Percentiles rank a stretch among this genome's conserved stretches.
phyloP scores from a whole-genome alignment of 495 filamentous ascomycete genomes.

The Penicillium goetzii region DNA sequence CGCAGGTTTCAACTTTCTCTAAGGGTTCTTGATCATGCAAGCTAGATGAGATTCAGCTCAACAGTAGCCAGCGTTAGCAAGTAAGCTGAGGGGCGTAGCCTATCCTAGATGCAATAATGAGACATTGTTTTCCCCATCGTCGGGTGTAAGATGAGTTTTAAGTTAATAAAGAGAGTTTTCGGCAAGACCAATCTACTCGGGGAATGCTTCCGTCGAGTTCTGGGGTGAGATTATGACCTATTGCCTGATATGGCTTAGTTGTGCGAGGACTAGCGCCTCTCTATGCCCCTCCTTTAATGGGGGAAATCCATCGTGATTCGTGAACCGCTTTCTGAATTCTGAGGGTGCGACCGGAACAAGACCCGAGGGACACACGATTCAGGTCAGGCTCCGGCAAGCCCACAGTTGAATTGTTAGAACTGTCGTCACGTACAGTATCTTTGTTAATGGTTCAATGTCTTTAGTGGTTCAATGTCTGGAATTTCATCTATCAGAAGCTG shows the following conservation, averaged over 20 bases:
- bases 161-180: neutral
- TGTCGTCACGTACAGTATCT: neutral
- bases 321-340: neutral
- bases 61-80: neutral
- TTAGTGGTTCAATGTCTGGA: too few relatives aligned
- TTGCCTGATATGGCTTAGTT: neutral
- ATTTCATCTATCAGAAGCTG: neutral
- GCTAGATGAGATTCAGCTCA: too few relatives aligned
- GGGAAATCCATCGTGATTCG: neutral
- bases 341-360: neutral
- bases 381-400: neutral
- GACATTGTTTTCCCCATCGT: neutral
- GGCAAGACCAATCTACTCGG: neutral
- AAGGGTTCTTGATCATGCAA: too few relatives aligned
- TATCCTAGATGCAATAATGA: too few relatives aligned
- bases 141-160: neutral
- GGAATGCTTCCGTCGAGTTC: constrained; percentile 2
- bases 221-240: neutral
- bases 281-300: neutral
- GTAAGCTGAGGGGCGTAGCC: neutral
- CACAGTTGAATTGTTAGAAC: neutral
- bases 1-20: too few relatives aligned
- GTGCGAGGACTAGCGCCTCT: neutral
- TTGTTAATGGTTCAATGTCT: neutral
- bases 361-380: neutral